Evolutionary conservation across 2,329 filamentous ascomycete species (phyloP).

Genomic region (Colletotrichum lupini): DNA sequence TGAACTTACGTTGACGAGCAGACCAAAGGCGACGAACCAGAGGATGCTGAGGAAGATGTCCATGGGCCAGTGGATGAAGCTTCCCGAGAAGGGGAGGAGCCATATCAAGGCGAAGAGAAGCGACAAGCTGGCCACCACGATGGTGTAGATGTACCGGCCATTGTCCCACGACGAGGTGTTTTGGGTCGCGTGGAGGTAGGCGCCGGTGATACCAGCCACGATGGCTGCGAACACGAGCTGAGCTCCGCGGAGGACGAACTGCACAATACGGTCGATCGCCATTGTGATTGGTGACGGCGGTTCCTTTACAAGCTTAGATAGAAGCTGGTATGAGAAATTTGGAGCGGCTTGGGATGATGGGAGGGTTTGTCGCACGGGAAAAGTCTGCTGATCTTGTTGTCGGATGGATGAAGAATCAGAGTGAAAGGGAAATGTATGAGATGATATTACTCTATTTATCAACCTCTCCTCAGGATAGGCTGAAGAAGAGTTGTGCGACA

Average conservation of each 20-base stretch:
- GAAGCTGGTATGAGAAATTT: neutral
- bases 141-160: constrained; percentile 79
- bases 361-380: neutral
- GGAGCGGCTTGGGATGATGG: neutral
- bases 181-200: constrained; percentile 67
- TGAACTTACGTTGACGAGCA: constrained; percentile 70
- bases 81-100: constrained; percentile 76
- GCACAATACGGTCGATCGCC: constrained; percentile 54
- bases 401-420: neutral
- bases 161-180: constrained; percentile 62
- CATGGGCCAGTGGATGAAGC: constrained; percentile 77
- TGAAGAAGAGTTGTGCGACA: neutral
- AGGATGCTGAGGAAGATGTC: constrained; percentile 76
- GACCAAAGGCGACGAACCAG: constrained; percentile 78
- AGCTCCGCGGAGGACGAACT: constrained; percentile 50
- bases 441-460: constrained; percentile 30
- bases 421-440: neutral
- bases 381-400: constrained; percentile 14
- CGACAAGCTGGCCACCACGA: constrained; percentile 75
- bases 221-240: constrained; percentile 78
- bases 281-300: constrained; percentile 40
- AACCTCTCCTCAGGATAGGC: neutral
- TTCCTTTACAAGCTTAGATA: neutral
- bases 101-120: constrained; percentile 78
- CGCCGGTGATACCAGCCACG: constrained; percentile 75